These are phyloP conservation scores for Russula olivacea DNA, from an alignment of 768 basidiomycete species.

Conservation along the genomic window DNA sequence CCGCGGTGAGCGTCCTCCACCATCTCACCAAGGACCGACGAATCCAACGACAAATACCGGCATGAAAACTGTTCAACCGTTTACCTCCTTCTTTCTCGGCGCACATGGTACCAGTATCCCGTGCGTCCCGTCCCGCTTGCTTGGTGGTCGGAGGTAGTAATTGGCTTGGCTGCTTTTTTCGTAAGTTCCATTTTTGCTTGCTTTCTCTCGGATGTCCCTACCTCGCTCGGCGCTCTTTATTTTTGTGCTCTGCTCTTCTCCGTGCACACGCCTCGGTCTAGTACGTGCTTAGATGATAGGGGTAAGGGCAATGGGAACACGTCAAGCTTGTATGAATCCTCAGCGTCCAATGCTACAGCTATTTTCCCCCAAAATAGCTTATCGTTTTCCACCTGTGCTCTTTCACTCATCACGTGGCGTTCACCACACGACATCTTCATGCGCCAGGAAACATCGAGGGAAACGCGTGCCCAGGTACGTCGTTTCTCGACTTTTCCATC, in stretches of 20 bases:
- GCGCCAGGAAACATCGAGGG: conserved; percentile 1
- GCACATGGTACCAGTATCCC: background rate
- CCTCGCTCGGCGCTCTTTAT: background rate
- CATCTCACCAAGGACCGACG: background rate
- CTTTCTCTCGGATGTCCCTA: background rate
- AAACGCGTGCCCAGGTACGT: background rate
- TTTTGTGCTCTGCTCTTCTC: background rate
- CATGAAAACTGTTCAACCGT: background rate
- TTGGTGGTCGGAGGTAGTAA: background rate
- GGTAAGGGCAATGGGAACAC: background rate
- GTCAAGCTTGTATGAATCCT: background rate
- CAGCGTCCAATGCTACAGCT: background rate
- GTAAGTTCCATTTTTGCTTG: background rate
- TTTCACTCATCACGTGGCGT: conserved; percentile 1
- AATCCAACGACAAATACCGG: background rate
- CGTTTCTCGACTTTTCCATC: conserved; percentile 2
- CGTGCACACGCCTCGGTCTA: background rate
- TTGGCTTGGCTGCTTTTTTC: background rate
- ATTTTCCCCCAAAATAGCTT: conserved; percentile 1
- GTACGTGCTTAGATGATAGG: conserved; percentile 2
- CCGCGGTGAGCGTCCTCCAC: conserved; percentile 2
- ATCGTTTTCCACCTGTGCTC: background rate
- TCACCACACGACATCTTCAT: conserved; percentile 9
- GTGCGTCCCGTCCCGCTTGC: background rate
- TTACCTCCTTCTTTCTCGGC: background rate